Percentiles rank a stretch among this genome's conserved stretches.
Evolutionary conservation across 2,329 filamentous ascomycete genomes (phyloP).

Genomic region (Cercospora sojina): DNA sequence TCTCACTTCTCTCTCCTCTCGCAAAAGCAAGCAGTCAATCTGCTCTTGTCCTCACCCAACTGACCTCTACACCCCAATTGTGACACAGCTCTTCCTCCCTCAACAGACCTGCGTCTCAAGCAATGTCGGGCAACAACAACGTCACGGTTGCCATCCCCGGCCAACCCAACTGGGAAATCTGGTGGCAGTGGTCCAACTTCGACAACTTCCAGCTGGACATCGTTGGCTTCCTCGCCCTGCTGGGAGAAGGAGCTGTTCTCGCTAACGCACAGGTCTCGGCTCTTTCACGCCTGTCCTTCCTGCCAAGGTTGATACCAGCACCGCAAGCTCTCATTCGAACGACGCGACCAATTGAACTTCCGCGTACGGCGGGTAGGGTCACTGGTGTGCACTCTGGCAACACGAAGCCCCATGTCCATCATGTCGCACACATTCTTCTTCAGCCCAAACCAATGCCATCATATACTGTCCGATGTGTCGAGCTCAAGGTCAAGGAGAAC

Average conservation of each 20-base stretch:
- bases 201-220: constrained; percentile 53
- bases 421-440: constrained; percentile 51
- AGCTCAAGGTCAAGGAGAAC: constrained; percentile 24
- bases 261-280: constrained; percentile 53
- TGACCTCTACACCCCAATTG: neutral
- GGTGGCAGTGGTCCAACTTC: constrained; percentile 41
- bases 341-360: constrained; percentile 45
- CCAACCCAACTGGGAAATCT: constrained; percentile 30
- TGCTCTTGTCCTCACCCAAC: neutral
- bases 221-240: constrained; percentile 56
- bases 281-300: constrained; percentile 50
- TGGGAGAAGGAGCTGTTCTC: constrained; percentile 52
- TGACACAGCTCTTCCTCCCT: neutral
- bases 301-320: constrained; percentile 52
- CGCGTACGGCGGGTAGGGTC: constrained; percentile 43
- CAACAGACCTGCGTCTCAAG: neutral
- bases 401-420: constrained; percentile 47
- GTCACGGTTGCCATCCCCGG: constrained; percentile 31
- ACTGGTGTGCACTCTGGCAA: constrained; percentile 52
- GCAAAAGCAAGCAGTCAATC: neutral
- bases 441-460: constrained; percentile 29
- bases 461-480: constrained; percentile 33
- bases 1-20: neutral
- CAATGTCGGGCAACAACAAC: constrained; percentile 33
- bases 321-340: constrained; percentile 52